Evolutionary conservation across 176 grass and related monocot species (phyloP).

Genomic region (Eremochloa ophiuroides): DNA sequence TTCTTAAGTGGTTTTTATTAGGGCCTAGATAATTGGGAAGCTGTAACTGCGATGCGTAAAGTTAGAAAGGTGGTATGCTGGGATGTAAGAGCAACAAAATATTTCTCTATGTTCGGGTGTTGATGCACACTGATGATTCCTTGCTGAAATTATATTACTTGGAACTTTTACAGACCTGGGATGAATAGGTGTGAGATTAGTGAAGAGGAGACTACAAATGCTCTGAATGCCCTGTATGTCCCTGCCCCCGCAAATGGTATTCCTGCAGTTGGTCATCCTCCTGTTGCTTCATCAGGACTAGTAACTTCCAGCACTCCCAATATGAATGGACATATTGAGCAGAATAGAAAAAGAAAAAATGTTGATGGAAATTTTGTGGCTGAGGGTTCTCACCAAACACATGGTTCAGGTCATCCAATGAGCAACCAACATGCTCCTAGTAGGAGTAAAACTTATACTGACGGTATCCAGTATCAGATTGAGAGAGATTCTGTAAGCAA

Average conservation of each 20-base stretch:
- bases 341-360: conserved; percentile 56
- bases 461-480: conserved; percentile 33
- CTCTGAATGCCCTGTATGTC: conserved; percentile 71
- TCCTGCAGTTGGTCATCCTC: conserved; percentile 43
- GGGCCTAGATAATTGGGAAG: background rate
- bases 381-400: conserved; percentile 40
- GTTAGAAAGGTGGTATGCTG: background rate
- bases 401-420: conserved; percentile 41
- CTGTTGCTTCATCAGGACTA: conserved; percentile 41
- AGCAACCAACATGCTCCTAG: conserved; percentile 41
- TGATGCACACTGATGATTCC: background rate
- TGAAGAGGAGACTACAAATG: conserved; percentile 92
- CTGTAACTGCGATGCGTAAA: background rate
- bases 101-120: conserved; percentile 27
- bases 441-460: conserved; percentile 39
- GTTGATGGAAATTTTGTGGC: conserved; percentile 16
- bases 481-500: conserved; percentile 46
- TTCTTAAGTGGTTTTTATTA: background rate
- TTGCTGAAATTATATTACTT: conserved; percentile 20
- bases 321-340: conserved; percentile 46
- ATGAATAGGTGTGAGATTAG: conserved; percentile 84
- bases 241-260: conserved; percentile 42
- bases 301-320: conserved; percentile 12
- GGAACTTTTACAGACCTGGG: conserved; percentile 65
- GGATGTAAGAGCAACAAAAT: background rate